These are phyloP conservation scores for Salvia hispanica DNA, from an alignment of 257 asterid genomes.

Conservation along the genomic window DNA sequence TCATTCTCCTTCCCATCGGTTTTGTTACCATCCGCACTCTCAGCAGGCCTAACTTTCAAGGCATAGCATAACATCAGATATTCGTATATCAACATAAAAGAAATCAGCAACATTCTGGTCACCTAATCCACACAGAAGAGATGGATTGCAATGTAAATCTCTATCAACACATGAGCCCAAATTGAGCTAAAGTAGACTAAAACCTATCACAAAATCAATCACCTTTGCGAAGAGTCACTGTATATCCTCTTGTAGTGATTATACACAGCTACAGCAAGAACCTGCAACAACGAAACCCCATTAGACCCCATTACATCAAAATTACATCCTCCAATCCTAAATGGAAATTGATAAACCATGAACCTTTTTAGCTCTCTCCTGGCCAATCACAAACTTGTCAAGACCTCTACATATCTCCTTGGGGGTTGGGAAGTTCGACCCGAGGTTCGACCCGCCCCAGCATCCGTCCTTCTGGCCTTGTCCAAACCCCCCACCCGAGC, in stretches of 20 bases:
- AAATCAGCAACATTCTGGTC: neutral
- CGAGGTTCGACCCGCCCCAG: conserved; percentile 96
- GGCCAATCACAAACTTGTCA: conserved; percentile 95
- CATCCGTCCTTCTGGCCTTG: conserved; percentile 57
- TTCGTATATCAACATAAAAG: conserved; percentile 20
- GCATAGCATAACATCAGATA: conserved; percentile 40
- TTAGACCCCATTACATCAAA: conserved; percentile 9
- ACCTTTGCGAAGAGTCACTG: conserved; percentile 71
- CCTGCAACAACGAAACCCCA: conserved; percentile 49
- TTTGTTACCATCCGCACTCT: conserved; percentile 53
- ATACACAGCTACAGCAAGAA: conserved; percentile 96
- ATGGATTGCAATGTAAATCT: neutral
- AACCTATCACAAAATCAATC: conserved; percentile 39
- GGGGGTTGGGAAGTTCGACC: conserved; percentile 81
- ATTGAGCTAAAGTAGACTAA: neutral
- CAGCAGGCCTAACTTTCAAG: conserved; percentile 79
- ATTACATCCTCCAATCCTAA: conserved; percentile 6
- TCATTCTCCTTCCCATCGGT: conserved; percentile 61
- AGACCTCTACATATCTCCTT: conserved; percentile 95
- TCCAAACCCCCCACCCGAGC: conserved; percentile 62
- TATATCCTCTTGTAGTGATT: conserved; percentile 98
- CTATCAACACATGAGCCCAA: neutral
- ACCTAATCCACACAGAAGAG: conserved; percentile 8
- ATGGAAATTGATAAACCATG: conserved; percentile 10
- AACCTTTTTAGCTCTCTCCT: conserved; percentile 97